A percentile compares a stretch with the other conserved stretches of the same genome.
Conservation (phyloP, 306 rosid genomes). For the Senna tora region DNA sequence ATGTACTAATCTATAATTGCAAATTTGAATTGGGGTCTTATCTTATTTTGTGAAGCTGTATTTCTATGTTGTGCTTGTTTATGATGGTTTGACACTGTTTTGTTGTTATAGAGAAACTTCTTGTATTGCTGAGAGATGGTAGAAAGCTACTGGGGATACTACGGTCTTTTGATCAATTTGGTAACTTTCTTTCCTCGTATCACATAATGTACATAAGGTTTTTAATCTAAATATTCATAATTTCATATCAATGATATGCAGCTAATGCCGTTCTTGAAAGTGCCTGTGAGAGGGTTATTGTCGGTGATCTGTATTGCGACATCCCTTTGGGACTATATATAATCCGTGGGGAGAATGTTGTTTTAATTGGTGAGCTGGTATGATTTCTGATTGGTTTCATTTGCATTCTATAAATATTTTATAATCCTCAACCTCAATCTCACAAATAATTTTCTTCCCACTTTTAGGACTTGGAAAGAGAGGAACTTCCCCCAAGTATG, state of each 20-base stretch:
- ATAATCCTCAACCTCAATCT: slow-evolving; percentile 26
- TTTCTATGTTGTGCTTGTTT: slow-evolving; percentile 14
- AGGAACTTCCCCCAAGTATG: slow-evolving; percentile 95
- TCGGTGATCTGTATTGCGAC: slow-evolving; percentile 88
- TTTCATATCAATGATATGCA: slow-evolving; percentile 48
- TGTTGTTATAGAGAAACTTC: slow-evolving; percentile 76
- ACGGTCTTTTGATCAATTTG: slow-evolving; percentile 97
- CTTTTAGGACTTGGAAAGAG: slow-evolving; percentile 82
- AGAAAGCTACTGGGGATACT: slow-evolving; percentile 91
- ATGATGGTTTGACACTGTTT: slow-evolving; percentile 34
- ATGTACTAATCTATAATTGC: background rate
- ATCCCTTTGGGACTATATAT: slow-evolving; percentile 88
- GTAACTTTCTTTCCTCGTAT: slow-evolving; percentile 43
- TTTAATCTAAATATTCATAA: slow-evolving; percentile 27
- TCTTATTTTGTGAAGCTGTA: slow-evolving; percentile 7
- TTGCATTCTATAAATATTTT: slow-evolving; percentile 17
- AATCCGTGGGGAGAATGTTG: slow-evolving; percentile 97
- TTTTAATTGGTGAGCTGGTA: slow-evolving; percentile 96
- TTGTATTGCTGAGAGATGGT: slow-evolving; percentile 93
- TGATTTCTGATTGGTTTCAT: slow-evolving; percentile 38
- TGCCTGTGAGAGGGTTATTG: slow-evolving; percentile 92
- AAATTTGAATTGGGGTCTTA: background rate
- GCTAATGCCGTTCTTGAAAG: slow-evolving; percentile 97
- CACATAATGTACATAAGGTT: slow-evolving; percentile 12
- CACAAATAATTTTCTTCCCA: slow-evolving; percentile 21